Evolutionary conservation across 495 filamentous ascomycete species (phyloP), one percentile per base, ranked within the genome.

Genomic region (Trichocladium uniseriatum): DNA sequence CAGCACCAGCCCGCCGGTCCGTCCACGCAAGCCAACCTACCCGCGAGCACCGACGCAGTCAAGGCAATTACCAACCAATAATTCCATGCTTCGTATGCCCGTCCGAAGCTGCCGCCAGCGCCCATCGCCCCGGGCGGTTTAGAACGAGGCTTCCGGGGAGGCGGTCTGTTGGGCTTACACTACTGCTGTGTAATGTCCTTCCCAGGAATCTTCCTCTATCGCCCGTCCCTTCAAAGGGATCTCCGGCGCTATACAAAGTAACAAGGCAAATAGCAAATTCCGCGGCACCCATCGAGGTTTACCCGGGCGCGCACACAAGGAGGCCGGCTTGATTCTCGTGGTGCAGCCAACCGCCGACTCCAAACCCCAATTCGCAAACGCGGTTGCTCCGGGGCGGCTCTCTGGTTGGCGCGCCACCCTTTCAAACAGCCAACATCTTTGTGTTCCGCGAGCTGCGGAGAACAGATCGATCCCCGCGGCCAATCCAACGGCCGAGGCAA

Each of bases 151-250:
- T 43, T 21, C 34, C 18, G 45, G 35, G 45, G 51, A 53, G 56
- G 54, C 59, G 57, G 54, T 55, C 54, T 60, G 48, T 58, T 50
- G 57, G n/a, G 31, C 48, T 29, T 39, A 31, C 56, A 11, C 27
- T 5, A 29, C 5, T 61, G 56, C 34, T 46, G 58, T 61, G 50
- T 48, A 22, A 56, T 45, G 31, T 32, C 38, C 16, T 40, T 36
- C 35, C 43, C 42, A 48, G 29, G 37, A 16, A 45, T 24, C 32
- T 20, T n/a, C n/a, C n/a, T n/a, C n/a, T n/a, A n/a, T n/a, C n/a
- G n/a, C 24, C 15, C 38, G 31, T 43, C 39, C 36, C 43, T 21
- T 46, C 20, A 31, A 35, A 42, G 31, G 38, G 22, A 20, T 20
- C 32, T 14, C 21, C 44, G 31, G 44, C 31, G 15, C n/a, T 6